A percentile compares a stretch with the other conserved stretches of the same genome.
These are phyloP conservation scores for Cytospora paraplurivora DNA, from an alignment of 2,329 filamentous ascomycete species.

Conservation along the genomic window DNA sequence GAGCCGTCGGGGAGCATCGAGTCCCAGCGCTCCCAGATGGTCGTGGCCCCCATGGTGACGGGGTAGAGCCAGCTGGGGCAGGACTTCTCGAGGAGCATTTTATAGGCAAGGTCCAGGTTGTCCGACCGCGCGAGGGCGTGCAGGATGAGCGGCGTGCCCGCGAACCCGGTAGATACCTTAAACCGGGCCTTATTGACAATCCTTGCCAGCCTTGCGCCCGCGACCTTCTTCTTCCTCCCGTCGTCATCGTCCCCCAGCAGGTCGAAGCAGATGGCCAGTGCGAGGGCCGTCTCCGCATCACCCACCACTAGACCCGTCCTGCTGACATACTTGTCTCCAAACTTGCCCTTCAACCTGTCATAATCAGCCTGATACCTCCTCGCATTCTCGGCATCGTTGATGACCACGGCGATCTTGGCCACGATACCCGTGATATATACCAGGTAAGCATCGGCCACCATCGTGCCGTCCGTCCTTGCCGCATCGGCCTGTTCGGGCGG, in stretches of 20 bases:
- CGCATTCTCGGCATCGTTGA: slow-evolving; percentile 32
- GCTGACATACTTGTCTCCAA: slow-evolving; percentile 35
- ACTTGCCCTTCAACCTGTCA: slow-evolving; percentile 30
- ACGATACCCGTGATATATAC: slow-evolving; percentile 39
- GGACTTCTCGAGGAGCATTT: slow-evolving; percentile 49
- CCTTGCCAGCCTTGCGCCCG: slow-evolving; percentile 27
- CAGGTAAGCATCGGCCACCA: slow-evolving; percentile 44
- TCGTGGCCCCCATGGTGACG: slow-evolving; percentile 43
- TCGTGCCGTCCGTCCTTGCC: slow-evolving; percentile 38
- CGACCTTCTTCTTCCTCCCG: slow-evolving; percentile 3
- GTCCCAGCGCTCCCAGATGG: slow-evolving; percentile 48
- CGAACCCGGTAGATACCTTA: slow-evolving; percentile 26
- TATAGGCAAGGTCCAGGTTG: slow-evolving; percentile 43
- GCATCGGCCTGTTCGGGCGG: slow-evolving; percentile 39
- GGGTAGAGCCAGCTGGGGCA: slow-evolving; percentile 44
- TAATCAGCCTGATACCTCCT: slow-evolving; percentile 32
- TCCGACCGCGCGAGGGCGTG: slow-evolving; percentile 32
- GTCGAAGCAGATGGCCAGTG: slow-evolving; percentile 35
- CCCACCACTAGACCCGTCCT: slow-evolving; percentile 30
- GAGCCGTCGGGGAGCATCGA: slow-evolving; percentile 41
- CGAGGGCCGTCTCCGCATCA: slow-evolving; percentile 37
- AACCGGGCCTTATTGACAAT: slow-evolving; percentile 21
- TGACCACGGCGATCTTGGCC: slow-evolving; percentile 31
- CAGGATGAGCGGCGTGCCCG: slow-evolving; percentile 27
- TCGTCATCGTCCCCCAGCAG: slow-evolving; percentile 25